Conservation (phyloP, 2,329 filamentous ascomycete genomes). For the Fusarium equiseti region DNA sequence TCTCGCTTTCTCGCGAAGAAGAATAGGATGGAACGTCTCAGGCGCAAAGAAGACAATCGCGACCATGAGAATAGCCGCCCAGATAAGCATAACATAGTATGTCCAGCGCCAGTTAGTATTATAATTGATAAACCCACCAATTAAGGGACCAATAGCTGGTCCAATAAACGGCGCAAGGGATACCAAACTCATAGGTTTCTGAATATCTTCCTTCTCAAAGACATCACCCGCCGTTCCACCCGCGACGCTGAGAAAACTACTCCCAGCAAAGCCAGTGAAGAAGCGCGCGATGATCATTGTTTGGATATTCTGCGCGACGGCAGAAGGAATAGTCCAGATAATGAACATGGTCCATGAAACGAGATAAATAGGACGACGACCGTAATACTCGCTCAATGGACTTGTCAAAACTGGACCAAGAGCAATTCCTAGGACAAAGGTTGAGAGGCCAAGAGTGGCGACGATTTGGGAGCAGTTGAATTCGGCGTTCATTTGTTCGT, state of each 20-base stretch:
- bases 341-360: conserved; percentile 76
- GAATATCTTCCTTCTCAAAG: conserved; percentile 25
- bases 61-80: conserved; percentile 22
- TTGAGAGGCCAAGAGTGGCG: conserved; percentile 33
- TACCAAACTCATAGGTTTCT: conserved; percentile 39
- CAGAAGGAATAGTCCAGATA: conserved; percentile 82
- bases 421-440: conserved; percentile 62
- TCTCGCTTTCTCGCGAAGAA: conserved; percentile 21
- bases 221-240: conserved; percentile 40
- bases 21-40: conserved; percentile 40
- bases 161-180: conserved; percentile 39
- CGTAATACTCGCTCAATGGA: conserved; percentile 76
- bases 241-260: conserved; percentile 37
- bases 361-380: conserved; percentile 81
- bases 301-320: conserved; percentile 78
- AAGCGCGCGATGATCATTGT: conserved; percentile 83
- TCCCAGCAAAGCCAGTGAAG: conserved; percentile 76
- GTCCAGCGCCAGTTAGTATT: conserved; percentile 39
- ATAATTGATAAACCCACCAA: conserved; percentile 41
- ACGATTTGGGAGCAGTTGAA: conserved; percentile 24
- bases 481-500: conserved; percentile 34
- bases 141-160: conserved; percentile 31
- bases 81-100: conserved; percentile 40
- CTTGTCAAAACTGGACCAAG: conserved; percentile 69
- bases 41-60: conserved; percentile 31